Conservation (phyloP, 352 stramenopile genomes). For the Phytophthora sp. region DNA sequence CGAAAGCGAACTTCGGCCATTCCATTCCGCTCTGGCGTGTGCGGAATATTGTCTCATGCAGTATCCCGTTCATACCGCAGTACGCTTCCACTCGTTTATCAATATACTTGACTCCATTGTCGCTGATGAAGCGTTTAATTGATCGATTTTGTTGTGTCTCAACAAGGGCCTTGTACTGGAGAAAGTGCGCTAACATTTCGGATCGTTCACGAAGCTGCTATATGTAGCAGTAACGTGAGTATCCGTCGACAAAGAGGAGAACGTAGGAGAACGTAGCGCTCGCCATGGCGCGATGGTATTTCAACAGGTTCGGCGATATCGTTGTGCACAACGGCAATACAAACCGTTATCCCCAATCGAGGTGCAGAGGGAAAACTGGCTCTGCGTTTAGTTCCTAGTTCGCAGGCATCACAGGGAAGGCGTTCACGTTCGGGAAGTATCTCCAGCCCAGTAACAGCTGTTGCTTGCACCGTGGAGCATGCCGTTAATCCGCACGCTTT, state of each 20-base stretch:
- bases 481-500: too few relatives aligned
- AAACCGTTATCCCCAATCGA: too few relatives aligned
- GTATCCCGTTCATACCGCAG: background rate
- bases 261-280: constrained; percentile 18
- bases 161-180: background rate
- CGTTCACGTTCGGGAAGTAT: too few relatives aligned
- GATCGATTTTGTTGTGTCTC: constrained; percentile 4
- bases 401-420: too few relatives aligned
- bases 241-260: constrained; percentile 6
- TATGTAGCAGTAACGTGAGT: background rate
- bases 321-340: constrained; percentile 8
- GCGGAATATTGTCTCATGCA: background rate
- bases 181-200: constrained; percentile 12
- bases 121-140: constrained; percentile 10
- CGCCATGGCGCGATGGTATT: background rate
- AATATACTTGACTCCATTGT: constrained; percentile 10
- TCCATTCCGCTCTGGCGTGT: background rate
- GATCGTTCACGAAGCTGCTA: background rate
- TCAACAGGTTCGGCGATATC: constrained; percentile 9
- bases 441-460: too few relatives aligned
- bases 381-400: too few relatives aligned
- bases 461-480: too few relatives aligned
- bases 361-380: too few relatives aligned
- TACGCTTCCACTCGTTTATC: background rate
- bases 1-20: background rate